These are phyloP conservation scores for Earliella scabrosa DNA, from an alignment of 1,284 basidiomycete species.

Conservation along the genomic window DNA sequence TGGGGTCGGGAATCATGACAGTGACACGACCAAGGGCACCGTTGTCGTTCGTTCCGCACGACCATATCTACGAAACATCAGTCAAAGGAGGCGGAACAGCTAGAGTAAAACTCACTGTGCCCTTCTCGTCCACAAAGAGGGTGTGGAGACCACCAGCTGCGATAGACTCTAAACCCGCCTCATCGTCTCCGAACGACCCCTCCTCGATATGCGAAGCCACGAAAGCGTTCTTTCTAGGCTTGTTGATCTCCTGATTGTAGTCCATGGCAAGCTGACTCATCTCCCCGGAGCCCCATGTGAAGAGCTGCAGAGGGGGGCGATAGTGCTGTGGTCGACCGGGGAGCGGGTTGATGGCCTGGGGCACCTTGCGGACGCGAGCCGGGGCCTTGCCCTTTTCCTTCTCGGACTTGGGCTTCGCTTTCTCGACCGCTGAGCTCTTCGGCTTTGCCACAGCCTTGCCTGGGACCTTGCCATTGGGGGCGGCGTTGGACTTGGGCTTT, in stretches of 20 bases:
- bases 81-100: constrained; percentile 1
- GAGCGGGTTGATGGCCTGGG: constrained; percentile 22
- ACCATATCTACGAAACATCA: constrained; percentile 63
- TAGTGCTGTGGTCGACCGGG: constrained; percentile 21
- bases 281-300: constrained; percentile 86
- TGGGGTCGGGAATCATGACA: constrained; percentile 69
- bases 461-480: constrained; percentile 14
- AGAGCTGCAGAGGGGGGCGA: constrained; percentile 46
- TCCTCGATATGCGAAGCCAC: constrained; percentile 63
- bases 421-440: constrained; percentile 10
- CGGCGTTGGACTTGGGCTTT: constrained; percentile 9
- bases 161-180: constrained; percentile 77
- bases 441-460: constrained; percentile 6
- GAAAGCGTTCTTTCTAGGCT: constrained; percentile 73
- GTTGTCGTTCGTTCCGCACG: constrained; percentile 92
- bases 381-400: constrained; percentile 20
- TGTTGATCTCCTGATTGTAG: constrained; percentile 67
- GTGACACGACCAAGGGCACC: constrained; percentile 89
- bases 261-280: constrained; percentile 89
- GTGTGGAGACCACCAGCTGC: constrained; percentile 87
- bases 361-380: constrained; percentile 19
- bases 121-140: constrained; percentile 83
- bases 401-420: constrained; percentile 17
- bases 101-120: constrained; percentile 62
- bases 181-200: constrained; percentile 69